Percentiles rank a stretch among this genome's conserved stretches.
Conservation (phyloP, 352 stramenopile genomes). For the Pythium rishiriense region DNA sequence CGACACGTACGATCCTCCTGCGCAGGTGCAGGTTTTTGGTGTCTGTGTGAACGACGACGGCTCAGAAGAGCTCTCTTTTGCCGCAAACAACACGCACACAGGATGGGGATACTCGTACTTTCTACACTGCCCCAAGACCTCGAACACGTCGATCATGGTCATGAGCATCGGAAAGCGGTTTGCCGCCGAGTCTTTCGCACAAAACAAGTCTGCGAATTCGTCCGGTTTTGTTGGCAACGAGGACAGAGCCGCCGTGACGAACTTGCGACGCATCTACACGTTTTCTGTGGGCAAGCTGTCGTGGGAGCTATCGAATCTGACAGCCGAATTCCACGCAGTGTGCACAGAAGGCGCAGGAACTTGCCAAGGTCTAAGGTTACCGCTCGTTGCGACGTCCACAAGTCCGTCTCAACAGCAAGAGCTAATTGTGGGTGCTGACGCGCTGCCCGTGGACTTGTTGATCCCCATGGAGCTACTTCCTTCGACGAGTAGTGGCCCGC, state of each 20-base stretch:
- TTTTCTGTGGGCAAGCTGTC: conserved; percentile 23
- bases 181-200: conserved; percentile 4
- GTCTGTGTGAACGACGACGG: background rate
- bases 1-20: background rate
- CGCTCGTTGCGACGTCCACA: background rate
- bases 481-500: too few relatives aligned
- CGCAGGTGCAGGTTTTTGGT: conserved; percentile 7
- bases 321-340: conserved; percentile 10
- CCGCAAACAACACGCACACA: background rate
- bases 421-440: background rate
- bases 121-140: background rate
- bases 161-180: conserved; percentile 16
- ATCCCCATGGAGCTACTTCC: too few relatives aligned
- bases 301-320: conserved; percentile 20
- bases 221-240: background rate
- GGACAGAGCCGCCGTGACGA: conserved; percentile 2
- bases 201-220: background rate
- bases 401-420: background rate
- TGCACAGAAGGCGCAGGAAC: background rate
- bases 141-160: background rate
- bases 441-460: background rate
- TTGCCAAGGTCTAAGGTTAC: background rate
- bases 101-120: background rate
- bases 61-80: background rate
- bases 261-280: conserved; percentile 26